phyloP scores from a whole-genome alignment of 75 land plant genomes.

The Sequoiadendron giganteum region DNA sequence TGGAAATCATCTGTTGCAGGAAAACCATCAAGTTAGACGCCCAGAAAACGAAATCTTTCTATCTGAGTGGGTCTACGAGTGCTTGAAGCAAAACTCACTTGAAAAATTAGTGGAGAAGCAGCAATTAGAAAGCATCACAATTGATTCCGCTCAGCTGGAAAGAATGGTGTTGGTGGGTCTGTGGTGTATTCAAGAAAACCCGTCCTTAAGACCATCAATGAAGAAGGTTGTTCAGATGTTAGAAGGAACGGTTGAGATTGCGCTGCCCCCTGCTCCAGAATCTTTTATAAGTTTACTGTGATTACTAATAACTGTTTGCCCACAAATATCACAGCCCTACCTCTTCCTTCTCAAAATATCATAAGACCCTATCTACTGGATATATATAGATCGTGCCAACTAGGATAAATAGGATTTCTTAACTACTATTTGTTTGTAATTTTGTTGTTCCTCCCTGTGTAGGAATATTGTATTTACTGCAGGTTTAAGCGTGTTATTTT shows the following conservation, averaged over 20 bases:
- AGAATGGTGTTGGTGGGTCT: constrained; percentile 27
- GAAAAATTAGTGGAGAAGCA: constrained; percentile 11
- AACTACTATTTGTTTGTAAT: too few relatives aligned
- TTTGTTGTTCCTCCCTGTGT: too few relatives aligned
- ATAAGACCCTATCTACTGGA: too few relatives aligned
- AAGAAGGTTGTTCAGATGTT: constrained; percentile 29
- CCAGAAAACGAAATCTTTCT: constrained; percentile 18
- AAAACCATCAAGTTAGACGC: constrained; percentile 7
- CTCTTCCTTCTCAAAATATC: too few relatives aligned
- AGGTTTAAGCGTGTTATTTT: too few relatives aligned
- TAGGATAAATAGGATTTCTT: too few relatives aligned
- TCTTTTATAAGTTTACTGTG: background rate
- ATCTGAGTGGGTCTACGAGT: constrained; percentile 18
- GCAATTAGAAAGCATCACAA: background rate
- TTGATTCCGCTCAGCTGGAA: constrained; percentile 20
- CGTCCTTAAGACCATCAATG: constrained; percentile 29
- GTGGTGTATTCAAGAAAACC: constrained; percentile 37
- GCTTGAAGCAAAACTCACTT: constrained; percentile 13
- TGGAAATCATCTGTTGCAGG: constrained; percentile 23
- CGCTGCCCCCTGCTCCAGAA: constrained; percentile 12
- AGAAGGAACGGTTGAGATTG: constrained; percentile 27
- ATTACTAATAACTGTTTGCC: too few relatives aligned
- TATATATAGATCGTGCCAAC: too few relatives aligned
- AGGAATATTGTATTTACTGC: too few relatives aligned
- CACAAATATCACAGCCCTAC: too few relatives aligned